Base-by-base conservation (phyloP, 805 yeast genomes). In the Saccharomycopsis javanensis region DNA sequence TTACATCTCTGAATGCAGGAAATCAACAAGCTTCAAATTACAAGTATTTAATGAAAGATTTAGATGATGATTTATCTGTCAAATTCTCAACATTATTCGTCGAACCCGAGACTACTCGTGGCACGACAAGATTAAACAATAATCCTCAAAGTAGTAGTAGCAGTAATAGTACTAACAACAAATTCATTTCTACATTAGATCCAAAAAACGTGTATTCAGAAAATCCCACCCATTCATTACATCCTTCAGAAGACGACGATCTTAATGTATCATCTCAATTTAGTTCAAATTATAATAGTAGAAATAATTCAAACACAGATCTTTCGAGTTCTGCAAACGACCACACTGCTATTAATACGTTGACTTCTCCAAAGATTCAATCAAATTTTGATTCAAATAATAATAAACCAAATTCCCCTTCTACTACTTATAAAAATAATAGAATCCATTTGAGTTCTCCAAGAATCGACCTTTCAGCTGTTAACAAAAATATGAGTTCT, bases 371-470 rank as follows among this genome's bases (percentile, higher is more conserved):
- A 11, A 60, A 60, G 34, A 48, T 56, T 4, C 33, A 25, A n/a
- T n/a, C 28, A 18, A 35, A 53, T 20, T 20, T 30, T 5, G 23
- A 30, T 46, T 13, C 51, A 50, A 15, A 10, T 51, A n/a, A 10
- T 51, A n/a, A 42, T 33, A 18, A 31, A 25, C 50, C 56, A 3
- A 57, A 52, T 20, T 57, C 60, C 5, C 62, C 62, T 5, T 57
- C 60, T 5, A 53, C 62, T 5, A 45, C 62, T 5, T 60, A 60
- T 37, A 54, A 53, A 25, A 46, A 60, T 30, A 55, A 55, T 18
- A 52, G 62, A 48, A 60, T 60, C 6, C 62, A 60, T 28, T 53
- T 57, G 2, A 60, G 57, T 10, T 55, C 59, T 11, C 62, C 62
- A 34, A 45, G 60, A 27, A 38, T 37, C 28, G 60, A 55, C 25